phyloP scores from a whole-genome alignment of 2,329 filamentous ascomycete genomes.

The Cercospora citrullina region DNA sequence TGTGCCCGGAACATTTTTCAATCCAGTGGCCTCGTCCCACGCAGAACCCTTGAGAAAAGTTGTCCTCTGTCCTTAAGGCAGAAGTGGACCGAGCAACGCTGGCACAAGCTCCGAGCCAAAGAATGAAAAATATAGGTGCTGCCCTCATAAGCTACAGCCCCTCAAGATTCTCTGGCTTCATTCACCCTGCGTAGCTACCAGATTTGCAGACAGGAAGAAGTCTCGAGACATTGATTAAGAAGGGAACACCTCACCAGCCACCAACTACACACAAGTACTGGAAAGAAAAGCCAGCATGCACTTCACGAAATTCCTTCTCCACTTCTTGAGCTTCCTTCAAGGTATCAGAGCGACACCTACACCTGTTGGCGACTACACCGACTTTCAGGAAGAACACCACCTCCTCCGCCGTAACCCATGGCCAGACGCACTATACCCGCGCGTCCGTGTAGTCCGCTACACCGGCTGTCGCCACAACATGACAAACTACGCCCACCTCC shows the following conservation, averaged over 20 bases:
- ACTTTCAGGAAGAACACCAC: background rate
- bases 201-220: background rate
- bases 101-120: background rate
- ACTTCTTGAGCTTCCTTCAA: background rate
- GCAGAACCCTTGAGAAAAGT: background rate
- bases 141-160: background rate
- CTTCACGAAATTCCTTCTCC: background rate
- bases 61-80: background rate
- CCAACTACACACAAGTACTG: background rate
- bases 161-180: background rate
- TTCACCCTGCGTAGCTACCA: background rate
- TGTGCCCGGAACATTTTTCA: background rate
- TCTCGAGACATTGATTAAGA: background rate
- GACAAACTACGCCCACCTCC: background rate
- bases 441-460: conserved; percentile 4
- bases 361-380: background rate
- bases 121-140: background rate
- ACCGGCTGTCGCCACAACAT: conserved; percentile 5
- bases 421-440: conserved; percentile 5
- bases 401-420: background rate
- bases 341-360: background rate
- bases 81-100: background rate
- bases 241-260: background rate
- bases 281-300: background rate
- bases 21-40: background rate